phyloP scores from a whole-genome alignment of 2,329 filamentous ascomycete genomes.

The Trichoderma sp. region DNA sequence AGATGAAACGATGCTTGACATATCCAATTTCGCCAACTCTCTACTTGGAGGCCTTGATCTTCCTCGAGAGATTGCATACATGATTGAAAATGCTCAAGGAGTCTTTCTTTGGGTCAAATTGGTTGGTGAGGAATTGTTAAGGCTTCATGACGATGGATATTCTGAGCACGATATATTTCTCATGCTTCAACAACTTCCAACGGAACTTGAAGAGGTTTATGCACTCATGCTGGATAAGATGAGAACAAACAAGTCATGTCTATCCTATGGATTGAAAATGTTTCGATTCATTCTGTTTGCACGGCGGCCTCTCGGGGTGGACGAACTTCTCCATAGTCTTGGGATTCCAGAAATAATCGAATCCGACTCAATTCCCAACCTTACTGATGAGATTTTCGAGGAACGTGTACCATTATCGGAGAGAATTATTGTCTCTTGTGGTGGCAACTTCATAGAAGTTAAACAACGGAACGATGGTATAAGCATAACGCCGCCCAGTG shows the following conservation, averaged over 20 bases:
- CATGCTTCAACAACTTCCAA: not conserved
- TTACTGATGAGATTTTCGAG: not conserved
- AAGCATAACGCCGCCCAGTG: not conserved
- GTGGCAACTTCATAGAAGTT: not conserved
- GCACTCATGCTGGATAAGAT: not conserved
- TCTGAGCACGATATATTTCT: not conserved
- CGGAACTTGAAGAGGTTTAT: not conserved
- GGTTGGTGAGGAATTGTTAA: not conserved
- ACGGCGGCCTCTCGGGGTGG: not conserved
- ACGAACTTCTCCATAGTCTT: not conserved
- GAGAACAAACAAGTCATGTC: not conserved
- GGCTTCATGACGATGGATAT: not conserved
- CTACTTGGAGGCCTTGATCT: not conserved
- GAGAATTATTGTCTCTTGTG: not conserved
- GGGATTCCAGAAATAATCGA: not conserved
- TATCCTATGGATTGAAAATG: not conserved
- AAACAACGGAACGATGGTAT: not conserved
- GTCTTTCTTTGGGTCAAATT: not conserved
- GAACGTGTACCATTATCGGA: not conserved
- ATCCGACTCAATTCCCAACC: accelerated
- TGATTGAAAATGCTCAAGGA: not conserved
- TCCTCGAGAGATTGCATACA: not conserved
- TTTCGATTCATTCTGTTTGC: not conserved
- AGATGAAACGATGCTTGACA: not conserved
- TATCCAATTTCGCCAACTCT: not conserved